Base-by-base conservation (phyloP, 805 yeast genomes). In the Kodamaea kakaduensis region DNA sequence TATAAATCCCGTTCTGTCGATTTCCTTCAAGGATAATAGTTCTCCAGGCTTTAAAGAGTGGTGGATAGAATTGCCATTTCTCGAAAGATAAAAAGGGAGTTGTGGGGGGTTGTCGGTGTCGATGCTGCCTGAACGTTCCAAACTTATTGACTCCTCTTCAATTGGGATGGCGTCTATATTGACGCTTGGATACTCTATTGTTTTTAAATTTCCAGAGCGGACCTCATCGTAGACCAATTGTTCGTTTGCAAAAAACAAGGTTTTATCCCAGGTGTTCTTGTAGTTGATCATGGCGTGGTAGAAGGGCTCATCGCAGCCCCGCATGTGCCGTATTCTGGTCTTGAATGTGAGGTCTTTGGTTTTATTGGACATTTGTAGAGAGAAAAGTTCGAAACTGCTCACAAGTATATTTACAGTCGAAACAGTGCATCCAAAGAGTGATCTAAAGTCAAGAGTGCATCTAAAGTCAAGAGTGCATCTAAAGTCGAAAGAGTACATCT, bases 241-340 rank as follows among this genome's bases (percentile, higher is more conserved):
- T 24, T 61, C 57, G 18, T 65, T 59, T 47, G 75, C 51, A 45
- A 55, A 58, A 41, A 77, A 77, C 24, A 75, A 42, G 17, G 61
- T 54, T 1, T 54, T 54, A 22, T 75, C 77, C 77, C 82, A 80
- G 3, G 56, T 58, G 12, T 60, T 64, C 39, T 81, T 71, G 23
- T 69, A 61, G 16, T 64, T 54, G 3, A 74, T 55, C 3, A 75
- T 54, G 12, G 55, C 52, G 8, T 71, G 53, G 26, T 75, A 61
- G 34, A 65, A 65, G 1, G 52, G 52, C 23, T 63, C 66, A 44
- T 76, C 69, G 17, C 57, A 48, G 0, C 89, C 89, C 50, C 68
- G 78, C 32, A 53, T 53, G 41, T 52, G 57, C 18, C 52, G 51
- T 40, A 64, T 61, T 35, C 70, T 45, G 2, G 59, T 46, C 34